A percentile compares a stretch with the other conserved stretches of the same genome.
These are phyloP conservation scores for Neolentinus lepideus DNA, from an alignment of 1,284 basidiomycete genomes.

Conservation along the genomic window DNA sequence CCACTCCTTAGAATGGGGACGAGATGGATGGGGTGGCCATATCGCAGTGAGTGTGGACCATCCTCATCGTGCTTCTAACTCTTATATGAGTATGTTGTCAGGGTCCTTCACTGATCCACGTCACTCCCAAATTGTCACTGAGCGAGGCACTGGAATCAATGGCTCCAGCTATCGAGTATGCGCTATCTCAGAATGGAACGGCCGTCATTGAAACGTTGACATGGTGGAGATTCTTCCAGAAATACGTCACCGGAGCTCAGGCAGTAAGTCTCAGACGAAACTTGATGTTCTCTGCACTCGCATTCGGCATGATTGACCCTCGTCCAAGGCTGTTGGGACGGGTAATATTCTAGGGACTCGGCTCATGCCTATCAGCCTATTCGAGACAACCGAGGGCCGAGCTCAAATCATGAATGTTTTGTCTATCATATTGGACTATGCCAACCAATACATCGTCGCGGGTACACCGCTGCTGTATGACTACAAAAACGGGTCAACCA, in stretches of 20 bases:
- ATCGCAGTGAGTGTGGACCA: background rate
- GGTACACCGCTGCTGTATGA: constrained; percentile 17
- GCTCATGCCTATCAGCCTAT: constrained; percentile 31
- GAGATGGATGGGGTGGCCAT: too few species aligned
- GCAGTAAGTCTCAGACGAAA: too few species aligned
- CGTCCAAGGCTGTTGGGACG: constrained; percentile 28
- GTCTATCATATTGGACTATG: constrained; percentile 13
- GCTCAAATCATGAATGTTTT: constrained; percentile 28
- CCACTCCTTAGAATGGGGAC: too few species aligned
- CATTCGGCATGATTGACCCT: background rate
- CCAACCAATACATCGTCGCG: constrained; percentile 17
- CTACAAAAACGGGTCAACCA: constrained; percentile 13
- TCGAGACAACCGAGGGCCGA: constrained; percentile 22
- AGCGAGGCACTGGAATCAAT: constrained; percentile 28
- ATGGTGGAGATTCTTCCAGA: background rate
- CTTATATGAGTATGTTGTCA: constrained; percentile 14
- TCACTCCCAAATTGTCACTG: constrained; percentile 17
- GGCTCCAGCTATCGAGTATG: constrained; percentile 31
- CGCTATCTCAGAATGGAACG: constrained; percentile 28
- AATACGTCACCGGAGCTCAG: too few species aligned
- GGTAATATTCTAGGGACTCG: constrained; percentile 35
- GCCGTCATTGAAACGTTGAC: constrained; percentile 31
- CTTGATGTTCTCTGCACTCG: too few species aligned
- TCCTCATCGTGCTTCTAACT: constrained; percentile 9
- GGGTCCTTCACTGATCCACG: constrained; percentile 12